Evolutionary conservation across 352 stramenopile species (phyloP).

Genomic region (Phytophthora foliorum): DNA sequence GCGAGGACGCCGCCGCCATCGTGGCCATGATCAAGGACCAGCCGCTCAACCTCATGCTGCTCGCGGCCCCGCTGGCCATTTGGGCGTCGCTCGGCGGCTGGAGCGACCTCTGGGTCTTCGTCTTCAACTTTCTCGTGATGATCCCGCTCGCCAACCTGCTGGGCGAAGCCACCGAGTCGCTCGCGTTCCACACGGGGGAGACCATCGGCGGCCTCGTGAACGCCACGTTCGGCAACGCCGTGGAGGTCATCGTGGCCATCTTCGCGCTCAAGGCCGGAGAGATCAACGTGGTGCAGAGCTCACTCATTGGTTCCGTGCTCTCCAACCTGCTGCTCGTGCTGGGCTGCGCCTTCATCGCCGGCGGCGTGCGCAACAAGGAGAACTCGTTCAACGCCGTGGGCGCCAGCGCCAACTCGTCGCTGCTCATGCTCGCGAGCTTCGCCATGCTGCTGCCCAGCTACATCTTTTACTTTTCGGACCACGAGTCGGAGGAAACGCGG

Average conservation of each 20-base stretch:
- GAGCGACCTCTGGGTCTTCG: constrained; percentile 90
- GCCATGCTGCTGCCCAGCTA: constrained; percentile 95
- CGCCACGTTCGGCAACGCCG: constrained; percentile 98
- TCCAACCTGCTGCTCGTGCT: constrained; percentile 98
- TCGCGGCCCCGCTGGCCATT: constrained; percentile 69
- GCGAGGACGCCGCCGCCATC: constrained; percentile 58
- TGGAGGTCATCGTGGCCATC: constrained; percentile 97
- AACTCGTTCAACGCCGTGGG: constrained; percentile 94
- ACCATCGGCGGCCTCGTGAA: constrained; percentile 98
- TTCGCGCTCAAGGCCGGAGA: constrained; percentile 94
- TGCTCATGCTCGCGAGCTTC: constrained; percentile 95
- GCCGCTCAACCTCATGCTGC: constrained; percentile 78
- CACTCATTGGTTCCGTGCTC: constrained; percentile 97
- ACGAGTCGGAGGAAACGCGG: constrained; percentile 76
- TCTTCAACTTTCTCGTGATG: constrained; percentile 98
- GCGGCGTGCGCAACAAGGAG: constrained; percentile 80
- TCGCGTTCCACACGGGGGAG: constrained; percentile 97
- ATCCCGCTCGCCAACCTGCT: constrained; percentile 96
- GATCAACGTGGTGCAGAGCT: constrained; percentile 97
- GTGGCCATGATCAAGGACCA: constrained; percentile 54
- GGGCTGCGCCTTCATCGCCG: constrained; percentile 96
- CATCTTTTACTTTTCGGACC: constrained; percentile 88
- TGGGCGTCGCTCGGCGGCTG: constrained; percentile 69
- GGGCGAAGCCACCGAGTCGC: constrained; percentile 97
- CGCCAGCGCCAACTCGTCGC: constrained; percentile 94